Evolutionary conservation across 2,329 filamentous ascomycete species (phyloP).

Genomic region (Trichoderma atroviride): DNA sequence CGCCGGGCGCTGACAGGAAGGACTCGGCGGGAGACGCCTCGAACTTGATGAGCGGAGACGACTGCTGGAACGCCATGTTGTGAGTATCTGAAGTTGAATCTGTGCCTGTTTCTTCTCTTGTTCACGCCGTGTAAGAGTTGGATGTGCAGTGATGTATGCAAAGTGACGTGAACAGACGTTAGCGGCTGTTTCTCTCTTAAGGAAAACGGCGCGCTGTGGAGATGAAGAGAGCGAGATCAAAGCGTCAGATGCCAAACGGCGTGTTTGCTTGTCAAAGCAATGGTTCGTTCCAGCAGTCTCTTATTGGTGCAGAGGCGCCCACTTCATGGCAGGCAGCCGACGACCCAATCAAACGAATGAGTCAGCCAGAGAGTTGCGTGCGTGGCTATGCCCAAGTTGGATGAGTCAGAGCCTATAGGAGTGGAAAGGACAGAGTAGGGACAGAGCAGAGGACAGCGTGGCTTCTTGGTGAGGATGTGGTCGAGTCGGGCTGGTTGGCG

Average conservation of each 20-base stretch:
- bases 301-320: slow-evolving; percentile 28
- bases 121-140: neutral
- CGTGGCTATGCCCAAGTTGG: slow-evolving; percentile 21
- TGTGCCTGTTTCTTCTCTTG: neutral
- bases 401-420: slow-evolving; percentile 31
- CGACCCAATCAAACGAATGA: slow-evolving; percentile 28
- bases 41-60: slow-evolving; percentile 53
- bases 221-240: neutral
- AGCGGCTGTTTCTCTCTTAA: slow-evolving; percentile 26
- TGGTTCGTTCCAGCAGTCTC: slow-evolving; percentile 24
- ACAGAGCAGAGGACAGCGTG: slow-evolving; percentile 31
- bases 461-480: slow-evolving; percentile 3
- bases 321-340: slow-evolving; percentile 34
- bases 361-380: slow-evolving; percentile 29
- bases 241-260: neutral
- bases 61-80: slow-evolving; percentile 46
- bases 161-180: neutral
- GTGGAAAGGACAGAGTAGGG: slow-evolving; percentile 28
- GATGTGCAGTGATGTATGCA: neutral
- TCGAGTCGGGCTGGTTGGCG: slow-evolving; percentile 15
- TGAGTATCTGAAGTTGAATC: slow-evolving; percentile 22
- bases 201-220: slow-evolving; percentile 26
- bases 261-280: slow-evolving; percentile 1
- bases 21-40: slow-evolving; percentile 59
- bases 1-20: slow-evolving; percentile 53